These are phyloP conservation scores for Chaetomium sp. DNA, from an alignment of 2,329 filamentous ascomycete genomes.

Conservation along the genomic window DNA sequence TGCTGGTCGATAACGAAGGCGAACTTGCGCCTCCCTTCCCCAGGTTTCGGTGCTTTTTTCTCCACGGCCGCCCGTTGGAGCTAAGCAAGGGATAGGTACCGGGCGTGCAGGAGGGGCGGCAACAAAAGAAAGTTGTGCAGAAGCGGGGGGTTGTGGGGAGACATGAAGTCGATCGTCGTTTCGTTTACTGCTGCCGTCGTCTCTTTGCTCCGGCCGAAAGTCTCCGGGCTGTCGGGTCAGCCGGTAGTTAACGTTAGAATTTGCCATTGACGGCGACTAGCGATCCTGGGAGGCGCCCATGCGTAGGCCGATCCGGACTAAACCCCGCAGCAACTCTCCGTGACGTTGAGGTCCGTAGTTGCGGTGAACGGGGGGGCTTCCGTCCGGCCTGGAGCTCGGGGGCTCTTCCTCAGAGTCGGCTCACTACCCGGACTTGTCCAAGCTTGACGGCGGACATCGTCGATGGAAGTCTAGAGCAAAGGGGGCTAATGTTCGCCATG, in stretches of 20 bases:
- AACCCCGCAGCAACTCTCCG: neutral
- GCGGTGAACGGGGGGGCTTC: neutral
- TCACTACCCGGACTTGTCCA: neutral
- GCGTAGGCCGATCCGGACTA: conserved; percentile 3
- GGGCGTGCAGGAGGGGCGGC: neutral
- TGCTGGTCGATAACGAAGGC: neutral
- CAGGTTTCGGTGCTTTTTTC: conserved; percentile 2
- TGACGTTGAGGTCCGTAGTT: neutral
- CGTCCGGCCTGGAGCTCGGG: neutral
- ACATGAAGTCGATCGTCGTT: conserved; percentile 5
- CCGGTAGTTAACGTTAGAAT: neutral
- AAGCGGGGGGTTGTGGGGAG: conserved; percentile 10
- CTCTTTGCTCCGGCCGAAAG: neutral
- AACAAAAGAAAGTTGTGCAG: neutral
- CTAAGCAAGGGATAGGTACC: neutral
- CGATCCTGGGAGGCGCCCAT: neutral
- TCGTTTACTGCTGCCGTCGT: neutral
- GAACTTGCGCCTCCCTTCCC: neutral
- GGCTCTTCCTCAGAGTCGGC: neutral
- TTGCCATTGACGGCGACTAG: neutral
- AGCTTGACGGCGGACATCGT: neutral
- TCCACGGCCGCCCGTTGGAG: conserved; percentile 11
- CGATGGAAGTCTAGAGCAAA: neutral
- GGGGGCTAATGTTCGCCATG: neutral
- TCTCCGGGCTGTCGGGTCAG: conserved; percentile 3